Base-by-base conservation (phyloP, 164 flowering plant species). In the Chimonanthus praecox region DNA sequence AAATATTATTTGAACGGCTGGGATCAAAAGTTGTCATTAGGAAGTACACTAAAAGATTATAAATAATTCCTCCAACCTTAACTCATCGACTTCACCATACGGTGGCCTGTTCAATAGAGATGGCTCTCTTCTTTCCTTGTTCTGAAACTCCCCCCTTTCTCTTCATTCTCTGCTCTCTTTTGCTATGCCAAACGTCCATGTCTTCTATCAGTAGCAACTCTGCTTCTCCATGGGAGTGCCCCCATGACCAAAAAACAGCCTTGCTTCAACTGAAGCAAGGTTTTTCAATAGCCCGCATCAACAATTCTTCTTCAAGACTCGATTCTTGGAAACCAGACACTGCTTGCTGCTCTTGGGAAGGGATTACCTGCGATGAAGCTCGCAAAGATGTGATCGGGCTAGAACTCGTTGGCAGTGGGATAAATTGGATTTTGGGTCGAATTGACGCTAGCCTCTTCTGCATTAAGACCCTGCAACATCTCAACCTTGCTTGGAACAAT, bases 271-370 rank as follows among this genome's bases (percentile, higher is more conserved):
- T 66, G 47, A 66, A 66, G 68, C 46, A 15, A 9, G 68, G 68
- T n/a, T 66, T 66, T 4, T 10, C 1, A 0, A 15, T 54, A 54
- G 3, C 0, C 16, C 46, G 44, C 5, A 2, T 5, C 4, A 3
- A 3, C 1, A 8, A 45, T 6, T 3, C 47, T 3, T 9, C 77
- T 3, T 51, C 65, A 2, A 82, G 76, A 61, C 77, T 83, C 60
- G 67, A 50, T 2, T 16, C 51, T 2, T 88, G 90, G 92, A 65
- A 72, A 18, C 46, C 50, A 16, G 78, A 58, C 51, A 10, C 49
- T 9, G 81, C 83, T 48, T 84, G 83, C 49, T 83, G 85, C 58
- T 0, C 7, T 4, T 87, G 89, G 88, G 21, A 20, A 0, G 85
- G 89, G 4, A 75, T 85, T 5, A 71, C 9, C 1, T 84, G 88